Base-by-base conservation (phyloP, 164 flowering plant species). In the Stephania japonica region DNA sequence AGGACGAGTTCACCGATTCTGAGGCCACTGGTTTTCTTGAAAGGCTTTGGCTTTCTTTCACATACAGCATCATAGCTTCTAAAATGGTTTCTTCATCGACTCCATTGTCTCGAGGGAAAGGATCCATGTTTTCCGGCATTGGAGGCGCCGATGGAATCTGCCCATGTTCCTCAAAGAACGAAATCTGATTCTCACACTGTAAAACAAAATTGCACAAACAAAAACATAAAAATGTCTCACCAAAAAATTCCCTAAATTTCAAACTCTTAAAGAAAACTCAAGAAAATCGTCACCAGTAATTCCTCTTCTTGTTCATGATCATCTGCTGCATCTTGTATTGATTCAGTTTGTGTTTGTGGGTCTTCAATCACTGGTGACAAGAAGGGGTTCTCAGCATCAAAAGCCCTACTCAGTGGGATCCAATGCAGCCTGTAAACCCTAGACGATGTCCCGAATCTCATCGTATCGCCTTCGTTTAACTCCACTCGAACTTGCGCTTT, bases 381-480 rank as follows among this genome's bases (percentile, higher is more conserved):
- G 69, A 86, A 82, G 1, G 87, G 86, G 42, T 84, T 68, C 7
- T 87, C 88, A 4, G 81, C 19, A 75, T 91, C 92, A 68, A 84
- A 89, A 0, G 93, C 93, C 1, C 74, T 75, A 77, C 81, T 78
- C 67, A 85, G 3, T 49, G 97, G 87, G 47, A 93, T 77, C 98
- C 98, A 96, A 67, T 90, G 89, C 67, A 96, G 83, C 80, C 76
- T 84, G 71, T 96, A 92, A 14, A 86, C 74, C 75, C 99, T 88
- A 25, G 87, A 93, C 7, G 99, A 96, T 10, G 85, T 85, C 21
- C 98, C 99, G 38, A 96, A 70, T 72, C 84, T 85, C 73, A 96
- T 41, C 0, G 79, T 83, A 72, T 96, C 98, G 0, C 97, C 97
- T 63, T 93, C 98, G 10, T 72, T 80, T 72, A 96, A 74, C 77